A percentile compares a stretch with the other conserved stretches of the same genome.
Conservation (phyloP, 257 asterid genomes). For the Ballota nigra region DNA sequence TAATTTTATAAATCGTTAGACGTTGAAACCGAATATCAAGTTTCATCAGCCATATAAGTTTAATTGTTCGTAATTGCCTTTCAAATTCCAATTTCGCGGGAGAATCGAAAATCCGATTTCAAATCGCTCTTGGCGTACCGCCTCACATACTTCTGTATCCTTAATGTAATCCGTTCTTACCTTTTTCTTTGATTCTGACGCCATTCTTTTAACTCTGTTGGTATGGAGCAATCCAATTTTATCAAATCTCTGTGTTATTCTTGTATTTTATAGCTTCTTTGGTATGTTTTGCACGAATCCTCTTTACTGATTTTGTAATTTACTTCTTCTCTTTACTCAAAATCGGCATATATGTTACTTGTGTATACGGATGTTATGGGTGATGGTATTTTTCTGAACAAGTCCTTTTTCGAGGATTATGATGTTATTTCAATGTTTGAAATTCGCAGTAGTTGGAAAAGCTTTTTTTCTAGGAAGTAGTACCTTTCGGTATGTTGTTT, state of each 20-base stretch:
- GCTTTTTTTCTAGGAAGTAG: constrained; percentile 55
- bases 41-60: background rate
- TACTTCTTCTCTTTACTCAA: constrained; percentile 19
- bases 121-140: background rate
- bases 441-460: constrained; percentile 66
- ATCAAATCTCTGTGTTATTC: background rate
- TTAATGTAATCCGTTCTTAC: background rate
- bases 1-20: too few relatives aligned
- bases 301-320: constrained; percentile 23
- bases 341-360: background rate
- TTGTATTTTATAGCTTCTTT: constrained; percentile 12
- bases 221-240: constrained; percentile 18
- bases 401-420: background rate
- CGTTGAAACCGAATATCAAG: too few relatives aligned
- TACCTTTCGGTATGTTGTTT: constrained; percentile 54
- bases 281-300: constrained; percentile 18
- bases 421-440: constrained; percentile 42
- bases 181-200: constrained; percentile 7
- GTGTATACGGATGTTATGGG: background rate
- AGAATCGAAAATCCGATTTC: constrained; percentile 20
- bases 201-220: background rate
- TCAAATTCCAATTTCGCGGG: too few relatives aligned
- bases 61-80: background rate
- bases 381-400: background rate
- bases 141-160: background rate